phyloP scores from a whole-genome alignment of 208 protist species.

The Trypanosoma cruzi region DNA sequence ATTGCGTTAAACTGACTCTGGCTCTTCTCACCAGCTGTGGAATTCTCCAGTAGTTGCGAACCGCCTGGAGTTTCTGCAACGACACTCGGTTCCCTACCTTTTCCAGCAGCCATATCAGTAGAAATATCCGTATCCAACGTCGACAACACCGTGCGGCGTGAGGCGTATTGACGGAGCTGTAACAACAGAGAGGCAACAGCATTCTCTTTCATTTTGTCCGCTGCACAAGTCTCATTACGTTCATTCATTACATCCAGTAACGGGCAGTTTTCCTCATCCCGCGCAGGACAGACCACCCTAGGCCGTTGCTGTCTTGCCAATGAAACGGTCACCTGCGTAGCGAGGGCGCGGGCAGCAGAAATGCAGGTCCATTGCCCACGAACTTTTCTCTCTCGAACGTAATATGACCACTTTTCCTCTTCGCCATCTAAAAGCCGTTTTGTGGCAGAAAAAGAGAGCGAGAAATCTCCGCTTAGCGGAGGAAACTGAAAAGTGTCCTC shows the following conservation, averaged over 20 bases:
- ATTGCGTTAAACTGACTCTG: neutral
- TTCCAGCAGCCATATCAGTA: neutral
- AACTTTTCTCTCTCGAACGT: constrained; percentile 23
- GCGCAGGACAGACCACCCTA: constrained; percentile 1
- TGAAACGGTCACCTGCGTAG: constrained; percentile 25
- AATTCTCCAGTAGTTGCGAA: neutral
- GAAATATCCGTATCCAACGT: neutral
- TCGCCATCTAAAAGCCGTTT: neutral
- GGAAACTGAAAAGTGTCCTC: neutral
- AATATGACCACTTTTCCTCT: constrained; percentile 19
- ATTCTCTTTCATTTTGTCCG: neutral
- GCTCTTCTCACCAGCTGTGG: neutral
- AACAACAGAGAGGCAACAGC: neutral
- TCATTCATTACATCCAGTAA: neutral
- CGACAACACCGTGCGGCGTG: neutral
- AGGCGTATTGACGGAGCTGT: constrained; percentile 11
- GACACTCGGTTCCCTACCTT: neutral
- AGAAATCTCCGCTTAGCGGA: neutral
- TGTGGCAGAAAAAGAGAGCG: neutral
- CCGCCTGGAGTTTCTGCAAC: neutral
- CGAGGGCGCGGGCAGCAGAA: constrained; percentile 26
- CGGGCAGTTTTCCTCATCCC: neutral
- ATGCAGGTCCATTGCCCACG: constrained; percentile 30
- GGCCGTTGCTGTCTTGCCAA: constrained; percentile 17
- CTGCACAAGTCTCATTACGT: neutral